These are phyloP conservation scores for Hyaloscypha bicolor DNA, from an alignment of 495 filamentous ascomycete species.

Conservation along the genomic window DNA sequence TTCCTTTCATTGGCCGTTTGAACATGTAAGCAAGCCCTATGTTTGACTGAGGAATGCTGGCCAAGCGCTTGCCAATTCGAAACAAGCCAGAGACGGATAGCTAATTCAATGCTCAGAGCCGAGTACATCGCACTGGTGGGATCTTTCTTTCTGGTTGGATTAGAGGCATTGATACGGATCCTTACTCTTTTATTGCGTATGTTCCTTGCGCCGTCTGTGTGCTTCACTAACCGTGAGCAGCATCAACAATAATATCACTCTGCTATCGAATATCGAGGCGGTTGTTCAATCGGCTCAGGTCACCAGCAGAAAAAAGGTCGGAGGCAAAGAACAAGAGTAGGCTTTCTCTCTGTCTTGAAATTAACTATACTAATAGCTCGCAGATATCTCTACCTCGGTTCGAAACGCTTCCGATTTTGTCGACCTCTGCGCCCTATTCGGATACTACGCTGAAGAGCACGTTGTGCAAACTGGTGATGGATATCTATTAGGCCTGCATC, in stretches of 20 bases:
- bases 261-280: conserved; percentile 81
- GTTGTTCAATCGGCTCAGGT: conserved; percentile 78
- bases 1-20: conserved; percentile 83
- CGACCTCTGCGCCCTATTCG: conserved; percentile 85
- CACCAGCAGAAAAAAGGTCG: conserved; percentile 54
- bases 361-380: not conserved
- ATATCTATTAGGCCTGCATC: conserved; percentile 89
- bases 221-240: conserved; percentile 42
- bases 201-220: conserved; percentile 28
- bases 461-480: conserved; percentile 93
- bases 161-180: conserved; percentile 82
- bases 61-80: not conserved
- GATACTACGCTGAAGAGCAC: conserved; percentile 93
- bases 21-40: conserved; percentile 57
- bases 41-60: not conserved
- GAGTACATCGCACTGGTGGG: conserved; percentile 86
- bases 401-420: conserved; percentile 84
- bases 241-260: conserved; percentile 74
- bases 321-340: conserved; percentile 25
- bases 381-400: conserved; percentile 54
- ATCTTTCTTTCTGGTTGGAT: conserved; percentile 77
- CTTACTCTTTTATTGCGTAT: conserved; percentile 88
- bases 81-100: conserved; percentile 6
- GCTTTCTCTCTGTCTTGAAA: not conserved
- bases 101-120: conserved; percentile 21